These are phyloP conservation scores for Zopfochytrium polystomum DNA, from an alignment of 371 early-diverging fungal genomes.

Conservation along the genomic window DNA sequence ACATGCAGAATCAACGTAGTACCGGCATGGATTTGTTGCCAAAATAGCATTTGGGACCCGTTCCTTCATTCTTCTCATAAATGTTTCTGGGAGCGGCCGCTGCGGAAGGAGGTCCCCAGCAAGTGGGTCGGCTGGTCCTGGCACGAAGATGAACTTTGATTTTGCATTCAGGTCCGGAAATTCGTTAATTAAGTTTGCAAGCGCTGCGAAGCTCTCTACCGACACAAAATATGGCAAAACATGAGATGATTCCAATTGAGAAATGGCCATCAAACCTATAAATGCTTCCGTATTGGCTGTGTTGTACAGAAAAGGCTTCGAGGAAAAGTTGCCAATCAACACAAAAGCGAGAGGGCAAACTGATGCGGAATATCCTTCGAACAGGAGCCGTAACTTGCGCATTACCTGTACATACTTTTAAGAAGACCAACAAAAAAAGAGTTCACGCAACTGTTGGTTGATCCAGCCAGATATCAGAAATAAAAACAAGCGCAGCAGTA, in stretches of 20 bases:
- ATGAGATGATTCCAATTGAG: not conserved
- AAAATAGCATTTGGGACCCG: slow-evolving; percentile 62
- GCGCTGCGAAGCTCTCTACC: slow-evolving; percentile 60
- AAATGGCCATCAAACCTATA: slow-evolving; percentile 30
- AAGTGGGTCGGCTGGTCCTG: slow-evolving; percentile 86
- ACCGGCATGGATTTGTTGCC: slow-evolving; percentile 83
- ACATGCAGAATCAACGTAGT: slow-evolving; percentile 22
- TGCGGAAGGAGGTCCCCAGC: slow-evolving; percentile 67
- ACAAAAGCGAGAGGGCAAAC: slow-evolving; percentile 76
- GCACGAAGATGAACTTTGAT: slow-evolving; percentile 82
- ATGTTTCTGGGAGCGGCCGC: slow-evolving; percentile 68
- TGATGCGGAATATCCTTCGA: slow-evolving; percentile 64
- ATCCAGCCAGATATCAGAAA: slow-evolving; percentile 87
- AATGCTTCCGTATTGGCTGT: slow-evolving; percentile 52
- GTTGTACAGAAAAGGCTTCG: slow-evolving; percentile 62
- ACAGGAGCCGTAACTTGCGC: slow-evolving; percentile 58
- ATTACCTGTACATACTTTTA: slow-evolving; percentile 34
- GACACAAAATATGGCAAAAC: slow-evolving; percentile 8
- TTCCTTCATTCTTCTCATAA: slow-evolving; percentile 58
- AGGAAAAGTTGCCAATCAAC: slow-evolving; percentile 82
- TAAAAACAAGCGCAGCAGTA: slow-evolving; percentile 66
- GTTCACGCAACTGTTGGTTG: slow-evolving; percentile 49
- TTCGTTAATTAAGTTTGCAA: slow-evolving; percentile 72
- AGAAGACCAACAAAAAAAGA: slow-evolving; percentile 1
- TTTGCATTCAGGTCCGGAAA: slow-evolving; percentile 64